Evolutionary conservation across 805 yeast genomes (phyloP), one percentile per base, ranked within the genome.

Genomic region (Sungouiozyma ichnusensis): DNA sequence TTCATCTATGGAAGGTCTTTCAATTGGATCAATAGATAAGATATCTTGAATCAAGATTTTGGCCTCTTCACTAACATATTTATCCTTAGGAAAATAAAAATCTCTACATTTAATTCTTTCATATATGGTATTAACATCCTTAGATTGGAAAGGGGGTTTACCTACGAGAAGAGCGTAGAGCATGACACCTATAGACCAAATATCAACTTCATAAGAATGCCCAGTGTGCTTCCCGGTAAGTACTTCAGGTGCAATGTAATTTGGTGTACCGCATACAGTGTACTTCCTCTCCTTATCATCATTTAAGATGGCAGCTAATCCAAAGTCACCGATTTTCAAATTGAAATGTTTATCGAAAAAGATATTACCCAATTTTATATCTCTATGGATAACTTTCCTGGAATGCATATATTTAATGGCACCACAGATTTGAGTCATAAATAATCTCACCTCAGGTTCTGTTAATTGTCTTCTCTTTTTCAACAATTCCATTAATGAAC

Each of bases 171-270:
- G 73, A 7, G 98, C 97, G 58, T 81, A 92, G 70, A 92, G 73
- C 86, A 92, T 92, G 45, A 92, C 85, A 46, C 99, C 99, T 50
- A 87, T 78, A 8, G 98, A 94, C 99, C 99, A 92, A 46, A 87
- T 77, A 62, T 92, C 99, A 35, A 87, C 97, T 62, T 87, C 96
- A 58, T 78, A 88, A 40, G 94, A 79, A 62, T 92, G 98, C 7
- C 97, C 98, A 11, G 77, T 73, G 41, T 71, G 76, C 54, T 86
- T 86, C 20, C 95, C 94, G 34, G 87, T 84, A 49, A 92, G 72
- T 17, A 92, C 95, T 67, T 92, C 99, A 6, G 99, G 99, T 1
- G 98, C 97, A 58, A 92, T 92, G 62, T 92, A 92, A 65, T 92
- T 92, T 46, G 99, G 99, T 18, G 99, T 92, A 42, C 99, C 99